Base-by-base conservation (phyloP, 2,329 filamentous ascomycete genomes). In the Neodidymelliopsis sp. region DNA sequence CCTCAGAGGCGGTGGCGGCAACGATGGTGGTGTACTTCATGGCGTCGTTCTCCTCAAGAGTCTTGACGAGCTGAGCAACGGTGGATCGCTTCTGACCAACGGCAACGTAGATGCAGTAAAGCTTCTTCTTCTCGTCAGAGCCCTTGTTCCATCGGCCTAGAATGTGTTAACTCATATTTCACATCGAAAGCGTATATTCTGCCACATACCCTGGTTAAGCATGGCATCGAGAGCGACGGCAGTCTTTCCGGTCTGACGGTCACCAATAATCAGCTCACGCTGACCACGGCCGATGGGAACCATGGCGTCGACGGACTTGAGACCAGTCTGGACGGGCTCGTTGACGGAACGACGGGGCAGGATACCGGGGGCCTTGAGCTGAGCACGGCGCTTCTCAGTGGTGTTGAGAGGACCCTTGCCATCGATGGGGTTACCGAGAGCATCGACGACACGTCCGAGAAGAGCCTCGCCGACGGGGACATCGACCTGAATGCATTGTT, bases 231-330 rank as follows among this genome's bases (percentile, higher is more conserved):
- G 90, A 73, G 89, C 93, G 76, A 99, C 93, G 72, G 94, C 94
- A 75, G 94, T 99, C 89, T 99, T 99, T 80, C 94, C 94, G 71
- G 94, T 99, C 83, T 99, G 94, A 91, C 94, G 94, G 78, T 99
- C 94, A 84, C 94, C 94, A 80, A 99, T 99, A 79, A 99, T 97
- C 86, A 99, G 83, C 84, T 99, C 94, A 93, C 94, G 94, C 86
- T 99, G 94, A 75, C 94, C 94, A 93, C 94, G 94, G 77, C 94
- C 94, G 72, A 99, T 97, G 72, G 94, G 94, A 70, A 99, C 94
- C 94, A 99, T 97, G 81, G 94, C 92, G 77, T 99, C 94, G 82
- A 99, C 85, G 70, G 91, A 96, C 86, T 99, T 99, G 71, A 97
- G 88, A 84, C 94, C 94, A 77, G 94, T 99, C 88, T 99, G 94